A percentile compares a stretch with the other conserved stretches of the same genome.
phyloP scores from a whole-genome alignment of 2,329 filamentous ascomycete species.

The Macroventuria anomochaeta region DNA sequence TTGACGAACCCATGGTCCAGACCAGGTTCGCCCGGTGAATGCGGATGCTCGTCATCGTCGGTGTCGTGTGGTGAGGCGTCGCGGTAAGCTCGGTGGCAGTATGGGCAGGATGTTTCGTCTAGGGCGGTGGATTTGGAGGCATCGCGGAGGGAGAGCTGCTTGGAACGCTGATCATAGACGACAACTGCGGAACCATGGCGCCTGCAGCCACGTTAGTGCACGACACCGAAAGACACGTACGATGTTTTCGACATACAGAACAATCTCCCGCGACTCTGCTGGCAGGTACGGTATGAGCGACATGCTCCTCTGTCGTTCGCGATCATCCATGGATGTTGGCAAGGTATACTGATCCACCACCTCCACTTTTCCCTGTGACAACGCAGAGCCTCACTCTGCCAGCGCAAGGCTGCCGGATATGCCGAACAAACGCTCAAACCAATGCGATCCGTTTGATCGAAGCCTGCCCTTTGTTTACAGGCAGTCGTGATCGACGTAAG shows the following conservation, averaged over 20 bases:
- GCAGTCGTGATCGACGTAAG: slow-evolving; percentile 17
- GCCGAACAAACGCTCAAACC: neutral
- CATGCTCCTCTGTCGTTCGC: slow-evolving; percentile 53
- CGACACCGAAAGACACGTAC: neutral
- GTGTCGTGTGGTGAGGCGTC: slow-evolving; percentile 50
- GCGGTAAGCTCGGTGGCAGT: slow-evolving; percentile 77
- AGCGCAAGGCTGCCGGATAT: slow-evolving; percentile 8
- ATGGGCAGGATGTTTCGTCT: slow-evolving; percentile 78
- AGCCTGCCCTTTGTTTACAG: slow-evolving; percentile 1
- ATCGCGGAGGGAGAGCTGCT: slow-evolving; percentile 81
- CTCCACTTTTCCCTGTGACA: slow-evolving; percentile 17
- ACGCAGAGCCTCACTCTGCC: slow-evolving; percentile 9
- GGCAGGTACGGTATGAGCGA: slow-evolving; percentile 80
- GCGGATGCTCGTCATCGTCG: slow-evolving; percentile 43
- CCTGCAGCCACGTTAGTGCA: slow-evolving; percentile 56
- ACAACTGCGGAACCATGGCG: slow-evolving; percentile 93
- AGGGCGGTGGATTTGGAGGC: slow-evolving; percentile 60
- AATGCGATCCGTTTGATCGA: slow-evolving; percentile 11
- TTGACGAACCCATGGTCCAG: slow-evolving; percentile 75
- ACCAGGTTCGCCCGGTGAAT: slow-evolving; percentile 41
- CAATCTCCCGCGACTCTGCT: slow-evolving; percentile 76
- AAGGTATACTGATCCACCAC: slow-evolving; percentile 4
- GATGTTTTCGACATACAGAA: slow-evolving; percentile 66
- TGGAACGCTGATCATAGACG: slow-evolving; percentile 83
- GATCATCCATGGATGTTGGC: slow-evolving; percentile 35